Evolutionary conservation across 1,284 basidiomycete species (phyloP).

Genomic region (Ustilago xerochloae): DNA sequence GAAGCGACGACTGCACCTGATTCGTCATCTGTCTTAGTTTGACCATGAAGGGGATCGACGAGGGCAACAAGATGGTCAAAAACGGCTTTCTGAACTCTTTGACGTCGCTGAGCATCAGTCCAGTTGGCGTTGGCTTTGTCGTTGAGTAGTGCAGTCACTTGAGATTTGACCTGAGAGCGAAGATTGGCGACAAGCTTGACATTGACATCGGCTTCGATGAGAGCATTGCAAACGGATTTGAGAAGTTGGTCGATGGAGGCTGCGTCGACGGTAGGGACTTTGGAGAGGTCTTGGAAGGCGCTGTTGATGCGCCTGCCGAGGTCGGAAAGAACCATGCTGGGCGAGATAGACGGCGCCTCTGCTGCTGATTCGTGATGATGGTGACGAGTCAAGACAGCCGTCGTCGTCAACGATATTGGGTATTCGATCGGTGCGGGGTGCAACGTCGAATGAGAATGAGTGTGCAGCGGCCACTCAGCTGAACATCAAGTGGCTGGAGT

Average conservation of each 20-base stretch:
- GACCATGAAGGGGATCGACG: constrained; percentile 76
- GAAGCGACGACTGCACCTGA: constrained; percentile 26
- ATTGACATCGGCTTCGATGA: constrained; percentile 97
- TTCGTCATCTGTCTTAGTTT: constrained; percentile 49
- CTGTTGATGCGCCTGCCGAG: constrained; percentile 92
- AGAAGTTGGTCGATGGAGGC: constrained; percentile 74
- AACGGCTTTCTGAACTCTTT: constrained; percentile 73
- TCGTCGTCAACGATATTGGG: background rate
- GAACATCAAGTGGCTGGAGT: background rate
- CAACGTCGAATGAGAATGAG: constrained; percentile 1
- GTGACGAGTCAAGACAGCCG: background rate
- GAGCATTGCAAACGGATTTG: constrained; percentile 92
- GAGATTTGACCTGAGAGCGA: constrained; percentile 78
- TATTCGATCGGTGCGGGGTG: background rate
- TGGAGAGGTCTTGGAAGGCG: constrained; percentile 88
- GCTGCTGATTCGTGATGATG: background rate
- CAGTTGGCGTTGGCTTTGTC: constrained; percentile 57
- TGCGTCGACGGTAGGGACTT: constrained; percentile 81
- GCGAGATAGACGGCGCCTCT: background rate
- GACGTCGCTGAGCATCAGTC: constrained; percentile 59
- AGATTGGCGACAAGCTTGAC: constrained; percentile 92
- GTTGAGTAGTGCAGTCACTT: constrained; percentile 75
- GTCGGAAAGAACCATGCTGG: constrained; percentile 92
- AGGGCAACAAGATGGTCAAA: constrained; percentile 95
- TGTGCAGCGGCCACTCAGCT: constrained; percentile 3